A percentile compares a stretch with the other conserved stretches of the same genome.
Evolutionary conservation across 495 filamentous ascomycete species (phyloP).

Genomic region (Talaromyces liani): DNA sequence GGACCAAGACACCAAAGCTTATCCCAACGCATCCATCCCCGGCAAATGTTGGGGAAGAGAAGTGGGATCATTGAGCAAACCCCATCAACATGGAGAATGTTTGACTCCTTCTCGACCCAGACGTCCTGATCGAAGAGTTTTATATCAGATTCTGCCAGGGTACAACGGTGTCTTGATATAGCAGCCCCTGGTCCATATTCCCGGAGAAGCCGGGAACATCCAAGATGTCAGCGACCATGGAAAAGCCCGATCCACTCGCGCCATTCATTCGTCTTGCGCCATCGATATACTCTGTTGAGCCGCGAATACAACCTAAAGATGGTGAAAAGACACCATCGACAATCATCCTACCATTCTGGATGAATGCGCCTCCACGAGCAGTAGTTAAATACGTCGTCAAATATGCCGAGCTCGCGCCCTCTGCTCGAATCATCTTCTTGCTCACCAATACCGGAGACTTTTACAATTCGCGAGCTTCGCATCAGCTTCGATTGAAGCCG

Average conservation of each 20-base stretch:
- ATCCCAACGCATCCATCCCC: not conserved
- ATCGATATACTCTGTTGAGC: conserved; percentile 29
- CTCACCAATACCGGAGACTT: conserved; percentile 31
- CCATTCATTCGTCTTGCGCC: conserved; percentile 23
- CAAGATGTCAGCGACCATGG: conserved; percentile 8
- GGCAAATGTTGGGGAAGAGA: not conserved
- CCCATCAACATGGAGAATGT: not conserved
- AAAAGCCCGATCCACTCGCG: conserved; percentile 9
- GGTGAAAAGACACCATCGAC: conserved; percentile 11
- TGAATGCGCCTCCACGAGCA: conserved; percentile 33
- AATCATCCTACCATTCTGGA: conserved; percentile 38
- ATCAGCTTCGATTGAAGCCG: conserved; percentile 24
- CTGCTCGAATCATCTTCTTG: conserved; percentile 34
- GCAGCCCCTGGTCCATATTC: not conserved
- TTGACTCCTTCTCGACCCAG: not conserved
- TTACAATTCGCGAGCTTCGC: conserved; percentile 20
- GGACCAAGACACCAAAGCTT: not conserved
- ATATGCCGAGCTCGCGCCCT: conserved; percentile 27
- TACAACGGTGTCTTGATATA: too few relatives aligned
- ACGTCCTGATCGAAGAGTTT: not conserved
- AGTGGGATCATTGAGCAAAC: not conserved
- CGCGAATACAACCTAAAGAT: conserved; percentile 3
- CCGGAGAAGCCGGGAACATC: not conserved
- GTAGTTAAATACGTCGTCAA: conserved; percentile 31
- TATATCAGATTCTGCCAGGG: not conserved